Base-by-base conservation (phyloP, 2,329 filamentous ascomycete species). In the Talaromyces atroroseus region DNA sequence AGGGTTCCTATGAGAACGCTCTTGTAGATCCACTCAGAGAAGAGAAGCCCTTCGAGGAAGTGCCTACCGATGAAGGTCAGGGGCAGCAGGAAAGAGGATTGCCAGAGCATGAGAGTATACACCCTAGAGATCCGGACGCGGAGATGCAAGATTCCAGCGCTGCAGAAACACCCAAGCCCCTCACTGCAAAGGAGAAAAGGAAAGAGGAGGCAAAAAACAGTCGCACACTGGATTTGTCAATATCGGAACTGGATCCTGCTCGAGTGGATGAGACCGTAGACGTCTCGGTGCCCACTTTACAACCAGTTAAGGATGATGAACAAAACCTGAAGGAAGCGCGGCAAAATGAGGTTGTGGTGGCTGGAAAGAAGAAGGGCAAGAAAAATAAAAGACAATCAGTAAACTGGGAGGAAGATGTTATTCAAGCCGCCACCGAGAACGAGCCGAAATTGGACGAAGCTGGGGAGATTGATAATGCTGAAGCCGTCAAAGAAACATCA, bases 351-450 rank as follows among this genome's bases (percentile, higher is more conserved):
- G 65, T 66, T 24, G 66, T 63, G 59, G 69, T 68, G 60, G 66
- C 71, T 7, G 60, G 68, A 38, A 69, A 74, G 50, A 74, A 76
- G 63, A 80, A 78, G 61, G 74, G 68, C 11, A 80, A 79, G 61
- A 79, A 80, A 58, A 74, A 76, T 29, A 73, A 71, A 59, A 71
- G 67, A 58, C 68, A 68, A 40, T 72, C 69, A 16, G 68, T 70
- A 52, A 65, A 57, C 49, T 57, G 63, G 46, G 65, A 66, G 47
- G 57, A 62, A 14, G 60, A 64, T 47, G 38, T 58, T 48, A 36
- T 58, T 55, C 42, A 57, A 40, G 47, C 55, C 12, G 23, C 57
- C 20, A 44, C 54, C 5, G 58, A 61, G 38, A 62, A 65, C 14
- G 49, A 60, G 32, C 34, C 61, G 21, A 48, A 57, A 49, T 49